Percentiles rank a stretch among this genome's conserved stretches.
Evolutionary conservation across 371 early-diverging fungal species (phyloP).

Genomic region (Rhizopus sp.): DNA sequence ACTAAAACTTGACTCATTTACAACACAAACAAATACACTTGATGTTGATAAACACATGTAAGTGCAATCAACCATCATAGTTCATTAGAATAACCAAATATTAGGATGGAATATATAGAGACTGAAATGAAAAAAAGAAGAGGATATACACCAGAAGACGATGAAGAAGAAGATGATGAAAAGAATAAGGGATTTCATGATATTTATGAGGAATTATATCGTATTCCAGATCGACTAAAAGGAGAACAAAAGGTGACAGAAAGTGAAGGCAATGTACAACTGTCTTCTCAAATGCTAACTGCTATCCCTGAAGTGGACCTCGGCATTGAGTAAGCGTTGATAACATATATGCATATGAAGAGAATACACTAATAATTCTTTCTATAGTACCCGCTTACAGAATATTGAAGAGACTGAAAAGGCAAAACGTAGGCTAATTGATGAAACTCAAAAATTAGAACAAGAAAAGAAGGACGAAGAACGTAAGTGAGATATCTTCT

Average conservation of each 20-base stretch:
- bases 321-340: constrained; percentile 70
- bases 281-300: constrained; percentile 88
- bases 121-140: constrained; percentile 30
- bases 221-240: constrained; percentile 73
- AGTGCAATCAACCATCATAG: background rate
- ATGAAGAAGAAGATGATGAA: constrained; percentile 37
- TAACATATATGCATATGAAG: background rate
- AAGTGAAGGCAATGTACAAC: constrained; percentile 84
- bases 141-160: constrained; percentile 17
- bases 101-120: constrained; percentile 71
- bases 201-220: constrained; percentile 66
- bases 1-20: constrained; percentile 64
- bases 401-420: constrained; percentile 87
- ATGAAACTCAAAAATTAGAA: constrained; percentile 27
- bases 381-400: constrained; percentile 63
- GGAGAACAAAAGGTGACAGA: constrained; percentile 56
- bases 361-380: background rate
- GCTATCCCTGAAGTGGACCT: constrained; percentile 94
- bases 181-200: constrained; percentile 28
- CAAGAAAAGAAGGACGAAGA: constrained; percentile 12
- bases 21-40: constrained; percentile 79
- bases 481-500: constrained; percentile 15
- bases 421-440: constrained; percentile 68
- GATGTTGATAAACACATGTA: constrained; percentile 89
- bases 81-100: background rate